Evolutionary conservation across 179 eudicot genomes (phyloP), one percentile per base, ranked within the genome.

Genomic region (Silene vulgaris): DNA sequence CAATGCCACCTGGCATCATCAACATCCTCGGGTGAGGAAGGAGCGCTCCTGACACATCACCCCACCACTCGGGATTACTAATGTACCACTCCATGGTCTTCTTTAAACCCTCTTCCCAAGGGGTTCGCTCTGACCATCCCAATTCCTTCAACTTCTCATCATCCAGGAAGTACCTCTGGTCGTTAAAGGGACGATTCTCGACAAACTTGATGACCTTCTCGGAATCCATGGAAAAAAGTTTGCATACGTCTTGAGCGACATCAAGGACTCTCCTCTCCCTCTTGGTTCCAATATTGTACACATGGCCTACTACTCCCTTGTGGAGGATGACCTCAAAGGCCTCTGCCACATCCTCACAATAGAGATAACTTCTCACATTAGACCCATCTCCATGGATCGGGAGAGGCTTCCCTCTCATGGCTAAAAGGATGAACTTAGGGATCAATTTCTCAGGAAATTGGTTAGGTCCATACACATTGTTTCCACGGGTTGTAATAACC

Each of bases 11-110:
- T 14, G 97, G 97, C 96, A 92, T 89, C 97, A 90, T 92, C 70
- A 92, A 81, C 97, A 90, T 92, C 21, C 96, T 85, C 16, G 96
- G 97, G 80, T 92, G 97, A 68, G 97, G 96, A 75, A 92, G 87
- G 75, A 92, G 67, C 23, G 97, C 97, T 56, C 97, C 97, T 1
- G 97, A 87, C 14, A 92, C 97, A 85, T 92, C 90, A 26, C 97
- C 97, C 97, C 97, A 92, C 93, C 93, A 92, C 35, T 88, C 85
- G 17, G 97, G 96, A 60, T 90, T 85, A 52, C 77, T 74, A 20
- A 83, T 81, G 74, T 89, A 89, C 93, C 93, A 89, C 61, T 87
- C 90, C 79, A 89, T 81, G 1, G 90, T 87, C 79, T 89, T 89
- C 78, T 68, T 87, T 73, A 89, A 52, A 16, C 92, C 90, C 63